Percentiles rank a stretch among this genome's conserved stretches.
Conservation (phyloP, 164 flowering plant species). For the Cinnamomum micranthum region DNA sequence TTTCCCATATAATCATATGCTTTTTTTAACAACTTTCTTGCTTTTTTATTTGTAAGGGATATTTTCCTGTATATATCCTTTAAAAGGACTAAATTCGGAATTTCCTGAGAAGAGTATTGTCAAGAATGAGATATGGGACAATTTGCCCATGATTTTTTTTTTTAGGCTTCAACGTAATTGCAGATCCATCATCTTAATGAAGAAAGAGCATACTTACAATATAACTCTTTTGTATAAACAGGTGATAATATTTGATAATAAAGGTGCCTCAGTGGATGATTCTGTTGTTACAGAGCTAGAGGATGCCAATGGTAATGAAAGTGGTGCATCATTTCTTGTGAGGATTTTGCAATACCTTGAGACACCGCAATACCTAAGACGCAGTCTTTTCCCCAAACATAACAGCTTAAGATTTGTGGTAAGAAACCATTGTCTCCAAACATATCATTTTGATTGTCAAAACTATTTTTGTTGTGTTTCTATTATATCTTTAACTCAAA, state of each 20-base stretch:
- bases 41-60: too few relatives aligned
- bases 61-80: too few relatives aligned
- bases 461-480: neutral
- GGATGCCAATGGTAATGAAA: constrained; percentile 48
- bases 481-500: neutral
- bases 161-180: neutral
- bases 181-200: neutral
- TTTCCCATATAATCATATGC: too few relatives aligned
- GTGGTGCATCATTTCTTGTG: constrained; percentile 72
- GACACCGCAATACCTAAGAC: constrained; percentile 93
- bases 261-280: constrained; percentile 33
- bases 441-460: neutral
- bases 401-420: constrained; percentile 85
- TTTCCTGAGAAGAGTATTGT: too few relatives aligned
- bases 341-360: constrained; percentile 85
- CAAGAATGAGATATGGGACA: too few relatives aligned
- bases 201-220: neutral
- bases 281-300: constrained; percentile 20
- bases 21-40: too few relatives aligned
- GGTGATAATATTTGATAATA: constrained; percentile 83
- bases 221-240: constrained; percentile 17
- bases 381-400: constrained; percentile 69
- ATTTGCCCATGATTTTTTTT: too few relatives aligned
- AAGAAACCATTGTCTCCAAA: constrained; percentile 8
- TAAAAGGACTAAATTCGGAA: too few relatives aligned